A percentile compares a stretch with the other conserved stretches of the same genome.
phyloP scores from a whole-genome alignment of 805 yeast genomes.

The Hanseniaspora guilliermondii region DNA sequence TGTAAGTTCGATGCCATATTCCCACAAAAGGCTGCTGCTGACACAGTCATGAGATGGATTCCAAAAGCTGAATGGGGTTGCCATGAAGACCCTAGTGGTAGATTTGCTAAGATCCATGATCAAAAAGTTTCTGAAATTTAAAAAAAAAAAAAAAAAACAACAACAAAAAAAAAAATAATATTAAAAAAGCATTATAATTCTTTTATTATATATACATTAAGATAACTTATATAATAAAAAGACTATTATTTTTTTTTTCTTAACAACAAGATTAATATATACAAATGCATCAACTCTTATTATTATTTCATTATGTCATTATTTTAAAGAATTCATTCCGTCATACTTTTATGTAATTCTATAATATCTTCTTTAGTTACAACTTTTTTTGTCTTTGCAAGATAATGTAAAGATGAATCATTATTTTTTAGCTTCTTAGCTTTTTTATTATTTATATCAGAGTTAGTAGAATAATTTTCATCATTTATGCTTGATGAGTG shows the following conservation, averaged over 20 bases:
- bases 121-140: conserved; percentile 35
- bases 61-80: conserved; percentile 99
- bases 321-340: neutral
- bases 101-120: conserved; percentile 86
- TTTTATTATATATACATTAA: neutral
- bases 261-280: too few species aligned
- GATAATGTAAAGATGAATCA: neutral
- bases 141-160: too few species aligned
- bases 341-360: neutral
- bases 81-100: conserved; percentile 96
- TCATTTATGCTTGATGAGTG: neutral
- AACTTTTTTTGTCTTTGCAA: conserved; percentile 4
- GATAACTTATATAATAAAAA: too few species aligned
- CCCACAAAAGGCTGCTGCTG: conserved; percentile 84
- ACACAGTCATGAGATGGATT: conserved; percentile 98
- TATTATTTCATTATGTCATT: neutral
- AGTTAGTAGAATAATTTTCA: neutral
- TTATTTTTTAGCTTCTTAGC: neutral
- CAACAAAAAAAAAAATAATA: too few species aligned
- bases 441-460: neutral
- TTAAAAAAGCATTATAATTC: too few species aligned
- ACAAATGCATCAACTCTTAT: neutral
- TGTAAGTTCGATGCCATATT: conserved; percentile 86
- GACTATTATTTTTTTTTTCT: too few species aligned
- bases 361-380: conserved; percentile 11